phyloP scores from a whole-genome alignment of 116 monocot genomes.

The Trichopus zeylanicus region DNA sequence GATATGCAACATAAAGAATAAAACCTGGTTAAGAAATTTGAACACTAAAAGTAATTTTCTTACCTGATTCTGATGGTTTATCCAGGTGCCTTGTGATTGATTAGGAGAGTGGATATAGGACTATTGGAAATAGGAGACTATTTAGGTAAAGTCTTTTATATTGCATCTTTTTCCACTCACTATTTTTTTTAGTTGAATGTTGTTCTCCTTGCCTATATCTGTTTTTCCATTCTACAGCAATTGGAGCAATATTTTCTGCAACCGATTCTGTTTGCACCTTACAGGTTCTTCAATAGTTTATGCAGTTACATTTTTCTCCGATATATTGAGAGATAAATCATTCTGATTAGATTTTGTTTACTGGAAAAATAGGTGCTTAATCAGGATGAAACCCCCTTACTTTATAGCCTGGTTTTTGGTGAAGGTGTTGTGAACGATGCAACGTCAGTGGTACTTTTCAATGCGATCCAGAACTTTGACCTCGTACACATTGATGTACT shows the following conservation, averaged over 20 bases:
- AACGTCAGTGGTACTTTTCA: constrained; percentile 95
- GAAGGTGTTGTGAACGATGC: constrained; percentile 99
- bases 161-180: constrained; percentile 5
- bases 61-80: constrained; percentile 12
- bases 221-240: constrained; percentile 44
- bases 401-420: constrained; percentile 95
- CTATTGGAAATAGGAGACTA: constrained; percentile 58
- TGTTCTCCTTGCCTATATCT: constrained; percentile 4
- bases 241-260: constrained; percentile 94
- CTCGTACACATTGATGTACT: constrained; percentile 57
- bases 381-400: constrained; percentile 89
- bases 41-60: no score
- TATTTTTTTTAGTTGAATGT: neutral
- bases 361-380: constrained; percentile 57
- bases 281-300: constrained; percentile 58
- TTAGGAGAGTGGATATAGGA: constrained; percentile 63
- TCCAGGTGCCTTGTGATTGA: constrained; percentile 62
- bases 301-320: neutral
- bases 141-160: constrained; percentile 47
- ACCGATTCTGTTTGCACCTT: constrained; percentile 99
- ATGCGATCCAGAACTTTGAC: constrained; percentile 89
- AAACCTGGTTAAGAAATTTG: neutral
- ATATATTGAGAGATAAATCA: neutral
- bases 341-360: neutral
- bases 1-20: neutral